These are phyloP conservation scores for Geranium brycei DNA, from an alignment of 345 rosid genomes.

Conservation along the genomic window DNA sequence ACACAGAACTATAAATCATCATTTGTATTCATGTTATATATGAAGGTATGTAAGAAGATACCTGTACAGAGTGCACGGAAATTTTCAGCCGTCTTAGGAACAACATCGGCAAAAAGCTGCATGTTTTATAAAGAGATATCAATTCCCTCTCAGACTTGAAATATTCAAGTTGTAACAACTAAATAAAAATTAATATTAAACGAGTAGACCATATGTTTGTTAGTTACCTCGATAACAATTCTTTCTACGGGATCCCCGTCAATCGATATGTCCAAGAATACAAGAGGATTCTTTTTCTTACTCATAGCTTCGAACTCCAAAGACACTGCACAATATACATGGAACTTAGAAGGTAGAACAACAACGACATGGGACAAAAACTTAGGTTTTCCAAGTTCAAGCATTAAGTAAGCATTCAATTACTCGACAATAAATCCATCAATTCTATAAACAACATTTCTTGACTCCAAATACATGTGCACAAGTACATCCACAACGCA, in stretches of 20 bases:
- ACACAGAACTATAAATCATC: no score
- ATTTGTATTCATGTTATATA: background rate
- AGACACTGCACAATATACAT: conserved; percentile 5
- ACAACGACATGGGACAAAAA: background rate
- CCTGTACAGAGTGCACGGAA: conserved; percentile 95
- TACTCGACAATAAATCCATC: background rate
- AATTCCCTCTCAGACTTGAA: background rate
- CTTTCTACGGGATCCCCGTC: conserved; percentile 57
- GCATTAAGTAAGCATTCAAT: background rate
- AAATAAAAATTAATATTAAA: background rate
- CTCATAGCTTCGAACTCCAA: conserved; percentile 34
- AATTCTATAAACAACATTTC: no score
- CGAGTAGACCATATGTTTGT: background rate
- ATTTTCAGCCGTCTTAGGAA: conserved; percentile 90
- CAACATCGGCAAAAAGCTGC: conserved; percentile 84
- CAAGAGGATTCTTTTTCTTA: conserved; percentile 65
- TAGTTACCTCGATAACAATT: conserved; percentile 68
- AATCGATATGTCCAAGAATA: conserved; percentile 64
- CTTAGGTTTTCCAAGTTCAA: background rate
- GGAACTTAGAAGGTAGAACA: conserved; percentile 1
- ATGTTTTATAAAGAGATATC: conserved; percentile 7
- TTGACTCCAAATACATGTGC: background rate
- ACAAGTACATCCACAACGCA: background rate
- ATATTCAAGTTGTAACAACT: background rate
- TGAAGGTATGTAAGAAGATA: conserved; percentile 16